Evolutionary conservation across 2,329 filamentous ascomycete genomes (phyloP), one percentile per base, ranked within the genome.

Genomic region (Aschersonia sp.): DNA sequence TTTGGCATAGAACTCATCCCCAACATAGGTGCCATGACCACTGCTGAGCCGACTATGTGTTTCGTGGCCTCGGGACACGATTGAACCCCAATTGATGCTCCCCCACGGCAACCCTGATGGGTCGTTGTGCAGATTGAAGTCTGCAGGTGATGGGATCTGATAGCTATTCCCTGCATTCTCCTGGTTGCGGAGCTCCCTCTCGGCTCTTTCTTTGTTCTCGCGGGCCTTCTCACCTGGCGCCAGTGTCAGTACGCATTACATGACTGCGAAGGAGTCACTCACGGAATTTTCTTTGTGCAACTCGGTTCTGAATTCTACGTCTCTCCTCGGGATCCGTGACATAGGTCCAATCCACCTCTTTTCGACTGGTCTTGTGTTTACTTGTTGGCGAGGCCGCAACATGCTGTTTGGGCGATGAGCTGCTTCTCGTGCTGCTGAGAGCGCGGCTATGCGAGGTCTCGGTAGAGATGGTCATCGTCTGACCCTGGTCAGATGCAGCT

Each of bases 231-330:
- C 82, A 55, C 83, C 83, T 87, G 51, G 12, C 8, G 12, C 35
- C 8, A 12, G 2, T 37, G 12, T 37, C 12, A 9, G 8, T 9
- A 12, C 35, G 35, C 35, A 37, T 37, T 8, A 37, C 12, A 37
- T 12, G 8, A 6, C 11, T 22, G 5, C 4, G 9, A 12, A 29
- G 14, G 30, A 31, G 10, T 11, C 56, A 41, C 81, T 58, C 72
- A 87, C 84, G 74, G 55, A 86, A 87, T 56, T 86, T 86, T 54
- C 83, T 73, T 57, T 87, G 84, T 2, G 83, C 83, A 51, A 87
- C 75, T 47, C 82, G 76, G 59, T 88, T 88, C 60, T 88, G 84
- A 45, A 87, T 83, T 50, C 82, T 79, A 52, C 84, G 71, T 58
- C 84, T 73, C 65, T 86, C 81, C 50, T 79, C 79, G 0, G 81